Conservation (phyloP, 139 green algal genomes). For the Ettlia oleoabundans region DNA sequence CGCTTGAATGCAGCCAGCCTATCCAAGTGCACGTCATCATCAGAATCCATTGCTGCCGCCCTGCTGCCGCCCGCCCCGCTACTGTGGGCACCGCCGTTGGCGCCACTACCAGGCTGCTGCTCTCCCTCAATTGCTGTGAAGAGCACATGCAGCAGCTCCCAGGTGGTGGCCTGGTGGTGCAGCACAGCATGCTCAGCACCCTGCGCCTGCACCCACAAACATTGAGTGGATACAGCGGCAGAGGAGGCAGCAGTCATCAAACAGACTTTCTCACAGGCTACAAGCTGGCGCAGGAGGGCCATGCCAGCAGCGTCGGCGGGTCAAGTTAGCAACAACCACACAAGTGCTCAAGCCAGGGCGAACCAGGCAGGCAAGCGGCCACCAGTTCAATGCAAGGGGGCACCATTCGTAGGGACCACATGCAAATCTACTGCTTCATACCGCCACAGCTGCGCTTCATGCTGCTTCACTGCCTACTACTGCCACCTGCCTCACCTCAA, state of each 20-base stretch:
- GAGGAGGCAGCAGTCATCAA: too few species aligned
- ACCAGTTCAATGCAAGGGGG: too few species aligned
- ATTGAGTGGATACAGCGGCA: neutral
- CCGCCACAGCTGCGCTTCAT: too few species aligned
- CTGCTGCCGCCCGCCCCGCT: neutral
- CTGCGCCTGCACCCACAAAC: slow-evolving; percentile 4
- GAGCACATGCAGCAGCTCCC: slow-evolving; percentile 74
- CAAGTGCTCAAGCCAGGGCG: too few species aligned
- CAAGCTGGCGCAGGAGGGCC: too few species aligned
- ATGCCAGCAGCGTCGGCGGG: neutral
- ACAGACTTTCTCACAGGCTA: too few species aligned
- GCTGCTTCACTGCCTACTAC: neutral
- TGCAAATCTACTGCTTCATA: too few species aligned
- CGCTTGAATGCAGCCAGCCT: slow-evolving; percentile 45
- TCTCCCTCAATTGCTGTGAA: slow-evolving; percentile 47
- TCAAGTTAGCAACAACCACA: too few species aligned
- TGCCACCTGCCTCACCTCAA: neutral
- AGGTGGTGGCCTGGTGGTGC: slow-evolving; percentile 67
- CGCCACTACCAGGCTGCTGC: neutral
- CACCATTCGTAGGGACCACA: too few species aligned
- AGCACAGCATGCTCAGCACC: slow-evolving; percentile 29
- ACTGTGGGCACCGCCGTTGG: neutral
- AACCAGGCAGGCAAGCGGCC: too few species aligned
- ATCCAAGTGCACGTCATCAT: slow-evolving; percentile 17
- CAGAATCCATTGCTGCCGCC: slow-evolving; percentile 2